Evolutionary conservation across 208 protist species (phyloP).

Genomic region (Blastocrithidia nonstop): DNA sequence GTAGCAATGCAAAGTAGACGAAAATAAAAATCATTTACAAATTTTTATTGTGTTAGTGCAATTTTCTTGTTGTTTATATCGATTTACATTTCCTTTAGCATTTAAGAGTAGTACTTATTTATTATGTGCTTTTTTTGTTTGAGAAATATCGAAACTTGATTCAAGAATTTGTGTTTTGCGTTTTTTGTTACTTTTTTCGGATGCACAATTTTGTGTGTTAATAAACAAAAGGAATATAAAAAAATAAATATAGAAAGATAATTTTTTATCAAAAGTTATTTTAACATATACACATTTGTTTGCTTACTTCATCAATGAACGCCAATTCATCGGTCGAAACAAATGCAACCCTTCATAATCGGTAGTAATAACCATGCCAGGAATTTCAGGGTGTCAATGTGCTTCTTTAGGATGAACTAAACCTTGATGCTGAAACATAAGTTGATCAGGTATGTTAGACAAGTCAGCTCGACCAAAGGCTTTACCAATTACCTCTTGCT

Average conservation of each 20-base stretch:
- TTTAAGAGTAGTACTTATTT: too few species aligned
- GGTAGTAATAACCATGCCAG: slow-evolving; percentile 90
- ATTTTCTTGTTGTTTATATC: too few species aligned
- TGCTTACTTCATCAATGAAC: slow-evolving; percentile 66
- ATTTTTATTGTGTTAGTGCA: too few species aligned
- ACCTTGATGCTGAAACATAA: slow-evolving; percentile 97
- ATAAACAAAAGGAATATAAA: neutral
- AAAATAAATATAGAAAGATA: neutral
- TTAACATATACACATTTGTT: slow-evolving; percentile 2
- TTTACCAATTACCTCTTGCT: slow-evolving; percentile 57
- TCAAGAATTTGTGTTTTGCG: too few species aligned
- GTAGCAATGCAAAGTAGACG: too few species aligned
- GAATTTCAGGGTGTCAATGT: slow-evolving; percentile 96
- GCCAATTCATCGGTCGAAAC: slow-evolving; percentile 93
- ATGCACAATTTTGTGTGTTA: neutral
- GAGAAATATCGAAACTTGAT: too few species aligned
- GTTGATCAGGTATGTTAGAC: slow-evolving; percentile 84
- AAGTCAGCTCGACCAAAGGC: slow-evolving; percentile 31
- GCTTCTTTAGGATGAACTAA: slow-evolving; percentile 95
- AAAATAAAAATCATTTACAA: too few species aligned
- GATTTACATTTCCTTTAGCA: too few species aligned
- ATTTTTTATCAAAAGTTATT: neutral
- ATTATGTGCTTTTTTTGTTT: too few species aligned
- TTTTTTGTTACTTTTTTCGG: too few species aligned
- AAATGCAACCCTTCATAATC: slow-evolving; percentile 93